Percentiles rank a stretch among this genome's conserved stretches.
Evolutionary conservation across 2,329 filamentous ascomycete genomes (phyloP).

Genomic region (Colletotrichum viniferum): DNA sequence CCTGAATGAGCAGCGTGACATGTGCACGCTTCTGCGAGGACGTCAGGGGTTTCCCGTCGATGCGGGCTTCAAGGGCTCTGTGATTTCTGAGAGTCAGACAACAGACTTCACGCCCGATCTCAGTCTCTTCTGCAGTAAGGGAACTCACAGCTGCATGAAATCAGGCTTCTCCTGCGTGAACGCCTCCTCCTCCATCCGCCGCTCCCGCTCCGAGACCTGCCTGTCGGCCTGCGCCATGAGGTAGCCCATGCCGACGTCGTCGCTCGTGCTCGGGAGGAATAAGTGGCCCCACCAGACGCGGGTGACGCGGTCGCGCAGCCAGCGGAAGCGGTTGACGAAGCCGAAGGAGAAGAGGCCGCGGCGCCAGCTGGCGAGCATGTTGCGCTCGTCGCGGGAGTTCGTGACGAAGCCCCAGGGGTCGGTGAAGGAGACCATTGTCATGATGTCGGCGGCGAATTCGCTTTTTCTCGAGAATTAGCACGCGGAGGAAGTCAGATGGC

Average conservation of each 20-base stretch:
- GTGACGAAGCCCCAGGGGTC: conserved; percentile 5
- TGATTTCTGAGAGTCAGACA: neutral
- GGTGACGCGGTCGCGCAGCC: neutral
- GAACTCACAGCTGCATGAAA: neutral
- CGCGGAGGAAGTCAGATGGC: too few species aligned
- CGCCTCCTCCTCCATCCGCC: neutral
- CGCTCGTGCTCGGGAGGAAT: neutral
- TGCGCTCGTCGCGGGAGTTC: conserved; percentile 5
- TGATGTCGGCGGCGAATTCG: conserved; percentile 11
- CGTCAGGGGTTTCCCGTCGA: neutral
- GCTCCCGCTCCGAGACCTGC: neutral
- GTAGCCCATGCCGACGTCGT: conserved; percentile 8
- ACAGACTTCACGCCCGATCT: too few species aligned
- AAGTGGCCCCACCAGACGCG: neutral
- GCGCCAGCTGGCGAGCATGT: conserved; percentile 6
- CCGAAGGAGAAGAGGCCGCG: neutral
- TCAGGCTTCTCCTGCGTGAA: neutral
- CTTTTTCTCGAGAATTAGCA: neutral
- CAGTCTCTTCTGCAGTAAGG: neutral
- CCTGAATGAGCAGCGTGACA: conserved; percentile 4
- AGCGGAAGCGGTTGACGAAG: neutral
- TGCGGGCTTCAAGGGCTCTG: neutral
- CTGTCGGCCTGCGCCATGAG: conserved; percentile 4
- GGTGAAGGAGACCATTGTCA: conserved; percentile 8
- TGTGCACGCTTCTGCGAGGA: neutral